Evolutionary conservation across 1,139 yeast genomes (phyloP).

Genomic region (Scheffersomyces parashehatae): DNA sequence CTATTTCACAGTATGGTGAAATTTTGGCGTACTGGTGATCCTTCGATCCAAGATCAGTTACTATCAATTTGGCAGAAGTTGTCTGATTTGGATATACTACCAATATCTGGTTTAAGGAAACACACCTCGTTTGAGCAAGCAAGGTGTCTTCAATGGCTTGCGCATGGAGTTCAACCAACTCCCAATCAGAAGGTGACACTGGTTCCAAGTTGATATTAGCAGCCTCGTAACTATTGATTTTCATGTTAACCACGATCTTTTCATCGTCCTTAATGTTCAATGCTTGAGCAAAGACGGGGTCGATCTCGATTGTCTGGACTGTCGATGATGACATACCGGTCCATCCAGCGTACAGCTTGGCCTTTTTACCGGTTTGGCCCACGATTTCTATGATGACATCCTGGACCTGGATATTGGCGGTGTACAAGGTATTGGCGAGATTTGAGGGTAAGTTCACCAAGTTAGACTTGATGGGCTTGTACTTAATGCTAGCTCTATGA

Average conservation of each 20-base stretch:
- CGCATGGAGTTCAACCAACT: slow-evolving; percentile 81
- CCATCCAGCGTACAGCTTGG: slow-evolving; percentile 70
- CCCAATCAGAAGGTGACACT: slow-evolving; percentile 81
- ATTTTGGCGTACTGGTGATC: slow-evolving; percentile 54
- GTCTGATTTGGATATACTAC: slow-evolving; percentile 74
- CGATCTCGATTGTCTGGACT: slow-evolving; percentile 35
- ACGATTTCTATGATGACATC: slow-evolving; percentile 56
- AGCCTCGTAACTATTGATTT: slow-evolving; percentile 51
- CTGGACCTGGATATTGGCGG: slow-evolving; percentile 59
- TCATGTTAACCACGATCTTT: slow-evolving; percentile 41
- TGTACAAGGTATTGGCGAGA: slow-evolving; percentile 48
- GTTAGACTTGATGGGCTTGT: slow-evolving; percentile 48
- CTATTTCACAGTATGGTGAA: slow-evolving; percentile 73
- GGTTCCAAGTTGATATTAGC: slow-evolving; percentile 78
- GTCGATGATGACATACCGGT: slow-evolving; percentile 59
- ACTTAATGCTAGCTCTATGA: slow-evolving; percentile 30
- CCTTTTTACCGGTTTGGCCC: slow-evolving; percentile 17
- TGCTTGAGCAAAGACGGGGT: slow-evolving; percentile 41
- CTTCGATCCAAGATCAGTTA: slow-evolving; percentile 60
- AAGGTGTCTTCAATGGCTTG: slow-evolving; percentile 72
- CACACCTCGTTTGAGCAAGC: slow-evolving; percentile 79
- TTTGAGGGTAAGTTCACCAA: slow-evolving; percentile 60
- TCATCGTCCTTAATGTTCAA: slow-evolving; percentile 52
- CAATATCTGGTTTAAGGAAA: slow-evolving; percentile 58
- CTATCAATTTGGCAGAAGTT: slow-evolving; percentile 62